Percentiles rank a stretch among this genome's conserved stretches.
Conservation (phyloP, 768 basidiomycete species). For the Boletus bicolor region DNA sequence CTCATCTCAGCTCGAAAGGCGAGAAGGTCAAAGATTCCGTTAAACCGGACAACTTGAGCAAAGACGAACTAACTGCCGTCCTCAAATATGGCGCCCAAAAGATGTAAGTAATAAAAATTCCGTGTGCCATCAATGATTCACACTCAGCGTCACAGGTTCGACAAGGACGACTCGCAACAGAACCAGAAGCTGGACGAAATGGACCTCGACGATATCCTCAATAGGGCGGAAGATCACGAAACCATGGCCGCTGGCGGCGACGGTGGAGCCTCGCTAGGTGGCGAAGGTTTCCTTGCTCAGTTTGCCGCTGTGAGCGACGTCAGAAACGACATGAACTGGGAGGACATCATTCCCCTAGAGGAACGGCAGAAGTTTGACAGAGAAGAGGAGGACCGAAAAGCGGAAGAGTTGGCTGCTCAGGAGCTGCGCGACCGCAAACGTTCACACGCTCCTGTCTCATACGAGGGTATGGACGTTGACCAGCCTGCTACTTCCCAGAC, state of each 20-base stretch:
- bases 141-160: constrained; percentile 61
- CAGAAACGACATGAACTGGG: constrained; percentile 99
- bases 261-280: constrained; percentile 92
- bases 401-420: constrained; percentile 65
- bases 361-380: constrained; percentile 82
- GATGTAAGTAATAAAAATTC: constrained; percentile 55
- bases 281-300: constrained; percentile 92
- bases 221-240: constrained; percentile 95
- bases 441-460: constrained; percentile 81
- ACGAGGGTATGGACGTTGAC: constrained; percentile 92
- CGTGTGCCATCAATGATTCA: neutral
- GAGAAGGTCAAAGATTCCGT: constrained; percentile 58
- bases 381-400: constrained; percentile 73
- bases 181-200: constrained; percentile 97
- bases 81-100: constrained; percentile 99
- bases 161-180: constrained; percentile 91
- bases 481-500: constrained; percentile 59
- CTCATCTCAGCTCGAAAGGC: constrained; percentile 84
- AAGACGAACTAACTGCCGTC: constrained; percentile 95
- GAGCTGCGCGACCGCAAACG: constrained; percentile 78
- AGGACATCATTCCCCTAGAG: constrained; percentile 95
- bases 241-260: constrained; percentile 80
- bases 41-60: constrained; percentile 84
- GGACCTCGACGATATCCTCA: constrained; percentile 98
- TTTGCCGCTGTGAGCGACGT: constrained; percentile 97